phyloP scores from a whole-genome alignment of 176 grass and related monocot species.

The barley (Hordeum vulgare) region MorexV3_pseudomolecules_assembly NC_058521.1:575214180-575214679 shows the following conservation, averaged over 20 bases:
- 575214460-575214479: background rate
- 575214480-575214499: background rate
- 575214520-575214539: background rate
- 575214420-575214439: conserved; percentile 26
- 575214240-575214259: background rate
- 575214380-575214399: background rate
- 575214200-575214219: background rate
- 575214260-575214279: background rate
- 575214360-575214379: background rate
- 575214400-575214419: background rate
- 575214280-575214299: background rate
- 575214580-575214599: background rate
- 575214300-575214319: background rate
- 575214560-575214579: background rate
- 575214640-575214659: conserved; percentile 23
- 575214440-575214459: background rate
- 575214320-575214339: background rate
- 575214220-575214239: background rate
- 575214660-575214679: background rate
- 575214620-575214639: background rate
- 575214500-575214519: too few relatives aligned
- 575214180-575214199: background rate
- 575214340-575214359: background rate
- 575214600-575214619: conserved; percentile 14
- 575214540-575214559: background rate